These are phyloP conservation scores for Globisporangium paroecandrum DNA, from an alignment of 352 stramenopile species.

Conservation along the genomic window DNA sequence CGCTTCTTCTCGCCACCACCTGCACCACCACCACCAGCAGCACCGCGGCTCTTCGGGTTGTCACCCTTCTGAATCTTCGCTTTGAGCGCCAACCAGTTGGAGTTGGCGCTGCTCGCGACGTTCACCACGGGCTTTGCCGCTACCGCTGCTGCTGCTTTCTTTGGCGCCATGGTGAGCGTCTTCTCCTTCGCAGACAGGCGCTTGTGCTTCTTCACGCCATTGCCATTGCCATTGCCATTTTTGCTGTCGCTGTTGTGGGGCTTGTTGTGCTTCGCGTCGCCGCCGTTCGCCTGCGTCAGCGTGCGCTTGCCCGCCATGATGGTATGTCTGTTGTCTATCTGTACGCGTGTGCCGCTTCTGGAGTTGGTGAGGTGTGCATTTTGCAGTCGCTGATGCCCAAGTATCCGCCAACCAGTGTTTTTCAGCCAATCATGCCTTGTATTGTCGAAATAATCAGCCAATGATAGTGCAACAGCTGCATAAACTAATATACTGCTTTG, in stretches of 20 bases:
- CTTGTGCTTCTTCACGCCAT: slow-evolving; percentile 25
- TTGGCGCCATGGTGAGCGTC: slow-evolving; percentile 33
- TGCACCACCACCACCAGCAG: neutral
- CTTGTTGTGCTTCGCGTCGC: slow-evolving; percentile 11
- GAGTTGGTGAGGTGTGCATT: neutral
- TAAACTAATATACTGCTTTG: neutral
- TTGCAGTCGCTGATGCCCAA: neutral
- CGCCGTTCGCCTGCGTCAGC: slow-evolving; percentile 10
- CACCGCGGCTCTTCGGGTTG: slow-evolving; percentile 13
- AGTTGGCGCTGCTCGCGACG: slow-evolving; percentile 32
- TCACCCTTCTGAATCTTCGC: slow-evolving; percentile 56
- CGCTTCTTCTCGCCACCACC: slow-evolving; percentile 27
- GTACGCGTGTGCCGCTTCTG: neutral
- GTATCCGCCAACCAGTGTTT: slow-evolving; percentile 3
- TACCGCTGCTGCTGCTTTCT: slow-evolving; percentile 8
- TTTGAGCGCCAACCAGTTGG: slow-evolving; percentile 78
- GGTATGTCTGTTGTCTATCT: neutral
- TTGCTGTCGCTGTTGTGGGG: neutral
- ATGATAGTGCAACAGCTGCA: neutral
- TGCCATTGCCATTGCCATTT: slow-evolving; percentile 10
- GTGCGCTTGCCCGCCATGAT: slow-evolving; percentile 26
- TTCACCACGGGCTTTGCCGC: slow-evolving; percentile 4
- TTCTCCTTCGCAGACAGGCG: slow-evolving; percentile 19
- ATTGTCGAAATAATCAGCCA: neutral
- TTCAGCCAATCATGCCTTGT: neutral